phyloP scores from a whole-genome alignment of 768 basidiomycete genomes.

The Xerocomellus intermedius region DNA sequence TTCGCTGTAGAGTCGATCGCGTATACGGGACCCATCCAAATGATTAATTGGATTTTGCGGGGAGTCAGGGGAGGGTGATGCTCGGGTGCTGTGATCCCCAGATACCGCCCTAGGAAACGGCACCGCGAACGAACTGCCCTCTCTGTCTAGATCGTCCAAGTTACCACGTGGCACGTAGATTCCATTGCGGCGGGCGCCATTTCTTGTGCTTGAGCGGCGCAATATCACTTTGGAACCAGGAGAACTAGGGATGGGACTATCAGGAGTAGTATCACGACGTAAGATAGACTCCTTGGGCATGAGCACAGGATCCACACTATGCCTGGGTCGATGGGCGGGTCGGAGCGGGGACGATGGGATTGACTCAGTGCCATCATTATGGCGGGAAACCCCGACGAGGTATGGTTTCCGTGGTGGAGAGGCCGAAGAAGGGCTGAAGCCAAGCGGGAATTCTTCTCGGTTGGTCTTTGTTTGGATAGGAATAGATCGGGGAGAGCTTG shows the following conservation, averaged over 20 bases:
- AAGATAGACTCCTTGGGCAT: constrained; percentile 49
- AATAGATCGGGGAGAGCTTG: constrained; percentile 29
- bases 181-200: constrained; percentile 44
- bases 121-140: constrained; percentile 42
- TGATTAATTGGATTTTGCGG: constrained; percentile 29
- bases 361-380: constrained; percentile 48
- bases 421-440: constrained; percentile 39
- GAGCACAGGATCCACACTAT: constrained; percentile 57
- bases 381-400: constrained; percentile 44
- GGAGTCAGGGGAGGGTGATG: constrained; percentile 40
- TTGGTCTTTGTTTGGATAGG: constrained; percentile 23
- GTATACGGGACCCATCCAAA: constrained; percentile 40
- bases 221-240: constrained; percentile 46
- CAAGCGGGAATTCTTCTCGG: constrained; percentile 20
- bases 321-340: constrained; percentile 62
- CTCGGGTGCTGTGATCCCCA: constrained; percentile 41
- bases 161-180: constrained; percentile 43
- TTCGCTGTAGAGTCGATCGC: constrained; percentile 72
- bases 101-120: constrained; percentile 68
- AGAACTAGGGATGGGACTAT: constrained; percentile 39
- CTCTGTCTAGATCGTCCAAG: constrained; percentile 34
- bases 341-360: constrained; percentile 41
- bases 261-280: constrained; percentile 59
- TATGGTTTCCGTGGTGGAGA: constrained; percentile 57
- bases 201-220: constrained; percentile 59